Conservation (phyloP, 352 stramenopile genomes). For the Phytophthora chlamydospora region DNA sequence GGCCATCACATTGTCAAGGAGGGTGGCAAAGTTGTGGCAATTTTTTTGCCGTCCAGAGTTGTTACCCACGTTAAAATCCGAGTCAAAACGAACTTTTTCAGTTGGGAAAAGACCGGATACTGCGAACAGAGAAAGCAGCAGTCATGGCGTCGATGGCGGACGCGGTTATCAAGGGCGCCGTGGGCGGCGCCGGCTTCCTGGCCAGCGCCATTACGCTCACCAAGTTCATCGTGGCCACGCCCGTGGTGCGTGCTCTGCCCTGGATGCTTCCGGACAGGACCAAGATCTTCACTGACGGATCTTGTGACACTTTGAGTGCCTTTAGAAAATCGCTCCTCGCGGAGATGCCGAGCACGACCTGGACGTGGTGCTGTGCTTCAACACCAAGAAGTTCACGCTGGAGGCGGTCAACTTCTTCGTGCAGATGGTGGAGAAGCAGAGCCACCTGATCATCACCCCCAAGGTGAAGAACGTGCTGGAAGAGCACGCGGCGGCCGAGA, state of each 20-base stretch:
- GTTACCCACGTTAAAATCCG: background rate
- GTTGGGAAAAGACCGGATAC: constrained; percentile 26
- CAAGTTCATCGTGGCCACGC: constrained; percentile 81
- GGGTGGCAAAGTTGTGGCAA: constrained; percentile 3
- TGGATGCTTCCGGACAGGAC: constrained; percentile 9
- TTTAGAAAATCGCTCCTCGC: constrained; percentile 61
- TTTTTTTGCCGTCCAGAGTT: too few species aligned
- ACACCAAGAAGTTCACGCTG: constrained; percentile 59
- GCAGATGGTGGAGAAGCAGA: constrained; percentile 68
- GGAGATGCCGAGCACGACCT: constrained; percentile 63
- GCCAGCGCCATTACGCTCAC: constrained; percentile 78
- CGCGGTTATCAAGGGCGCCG: constrained; percentile 68
- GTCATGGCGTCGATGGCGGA: constrained; percentile 64
- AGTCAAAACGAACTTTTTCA: constrained; percentile 17
- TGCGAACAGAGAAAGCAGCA: constrained; percentile 5
- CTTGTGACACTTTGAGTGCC: constrained; percentile 7
- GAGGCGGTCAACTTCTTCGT: constrained; percentile 72
- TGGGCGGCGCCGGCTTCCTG: constrained; percentile 74
- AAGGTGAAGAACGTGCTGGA: constrained; percentile 52
- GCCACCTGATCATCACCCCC: constrained; percentile 52
- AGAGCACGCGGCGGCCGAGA: constrained; percentile 29
- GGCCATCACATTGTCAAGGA: too few species aligned
- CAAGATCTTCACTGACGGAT: constrained; percentile 15
- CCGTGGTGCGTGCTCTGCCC: constrained; percentile 50
- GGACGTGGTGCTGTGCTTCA: constrained; percentile 78